Evolutionary conservation across 2,329 filamentous ascomycete genomes (phyloP).

Genomic region (Trichoderma sp.): DNA sequence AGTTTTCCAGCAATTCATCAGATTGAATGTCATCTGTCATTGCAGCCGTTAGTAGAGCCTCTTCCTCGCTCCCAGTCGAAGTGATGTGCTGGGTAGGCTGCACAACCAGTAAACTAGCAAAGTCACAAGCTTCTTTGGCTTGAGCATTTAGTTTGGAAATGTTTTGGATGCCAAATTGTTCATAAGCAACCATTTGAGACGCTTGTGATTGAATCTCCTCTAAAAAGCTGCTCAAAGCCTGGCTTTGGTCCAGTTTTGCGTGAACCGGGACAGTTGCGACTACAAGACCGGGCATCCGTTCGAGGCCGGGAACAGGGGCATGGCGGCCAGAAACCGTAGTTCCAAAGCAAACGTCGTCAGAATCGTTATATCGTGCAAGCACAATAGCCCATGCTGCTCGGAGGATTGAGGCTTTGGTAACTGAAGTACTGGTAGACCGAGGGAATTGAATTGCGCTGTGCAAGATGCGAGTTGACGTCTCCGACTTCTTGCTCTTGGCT

Average conservation of each 20-base stretch:
- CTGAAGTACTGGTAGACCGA: constrained; percentile 14
- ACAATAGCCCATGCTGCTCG: constrained; percentile 39
- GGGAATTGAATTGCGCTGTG: constrained; percentile 7
- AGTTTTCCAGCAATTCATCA: constrained; percentile 19
- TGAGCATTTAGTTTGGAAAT: constrained; percentile 27
- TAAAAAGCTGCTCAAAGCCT: constrained; percentile 21
- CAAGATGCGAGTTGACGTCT: constrained; percentile 11
- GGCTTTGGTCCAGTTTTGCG: constrained; percentile 10
- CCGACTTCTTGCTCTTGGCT: background rate
- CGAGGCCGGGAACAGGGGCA: constrained; percentile 27
- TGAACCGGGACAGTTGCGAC: constrained; percentile 25
- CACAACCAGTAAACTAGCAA: constrained; percentile 29
- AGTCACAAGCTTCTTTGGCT: constrained; percentile 28
- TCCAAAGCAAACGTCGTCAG: constrained; percentile 29
- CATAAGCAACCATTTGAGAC: constrained; percentile 27
- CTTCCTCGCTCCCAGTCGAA: constrained; percentile 6
- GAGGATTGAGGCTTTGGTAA: constrained; percentile 31
- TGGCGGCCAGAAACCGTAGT: constrained; percentile 29
- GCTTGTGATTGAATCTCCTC: constrained; percentile 25
- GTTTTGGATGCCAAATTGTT: constrained; percentile 32
- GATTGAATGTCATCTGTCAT: background rate
- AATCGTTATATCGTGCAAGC: constrained; percentile 40
- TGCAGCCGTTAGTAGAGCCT: constrained; percentile 4
- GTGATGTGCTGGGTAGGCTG: constrained; percentile 25
- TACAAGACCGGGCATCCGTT: constrained; percentile 28